phyloP scores from a whole-genome alignment of 2,329 filamentous ascomycete species.

The Diplodia sapinea region DNA sequence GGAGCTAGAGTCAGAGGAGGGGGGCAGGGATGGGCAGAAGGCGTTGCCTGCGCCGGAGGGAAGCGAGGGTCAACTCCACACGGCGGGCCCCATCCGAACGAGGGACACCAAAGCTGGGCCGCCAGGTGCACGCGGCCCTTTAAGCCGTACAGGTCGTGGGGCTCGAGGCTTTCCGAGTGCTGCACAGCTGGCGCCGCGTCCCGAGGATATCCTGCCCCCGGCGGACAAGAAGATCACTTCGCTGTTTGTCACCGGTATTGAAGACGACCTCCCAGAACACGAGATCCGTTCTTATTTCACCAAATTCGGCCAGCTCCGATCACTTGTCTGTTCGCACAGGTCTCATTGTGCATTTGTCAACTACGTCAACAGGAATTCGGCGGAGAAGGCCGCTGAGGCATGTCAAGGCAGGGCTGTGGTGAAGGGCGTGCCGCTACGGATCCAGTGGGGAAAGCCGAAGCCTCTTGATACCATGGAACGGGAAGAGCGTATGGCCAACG shows the following conservation, averaged over 20 bases:
- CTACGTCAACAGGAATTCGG: slow-evolving; percentile 81
- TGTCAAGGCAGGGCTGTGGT: slow-evolving; percentile 90
- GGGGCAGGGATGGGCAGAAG: slow-evolving; percentile 49
- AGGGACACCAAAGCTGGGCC: slow-evolving; percentile 56
- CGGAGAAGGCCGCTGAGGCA: slow-evolving; percentile 82
- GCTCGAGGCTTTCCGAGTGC: slow-evolving; percentile 67
- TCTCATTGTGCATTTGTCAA: slow-evolving; percentile 98
- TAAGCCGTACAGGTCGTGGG: slow-evolving; percentile 54
- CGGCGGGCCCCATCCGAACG: slow-evolving; percentile 78
- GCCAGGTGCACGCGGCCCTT: slow-evolving; percentile 46
- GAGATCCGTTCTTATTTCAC: slow-evolving; percentile 91
- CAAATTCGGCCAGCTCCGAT: slow-evolving; percentile 86
- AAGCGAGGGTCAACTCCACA: slow-evolving; percentile 37
- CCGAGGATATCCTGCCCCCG: slow-evolving; percentile 85
- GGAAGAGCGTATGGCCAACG: slow-evolving; percentile 80
- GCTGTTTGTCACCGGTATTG: slow-evolving; percentile 91
- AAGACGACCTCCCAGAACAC: slow-evolving; percentile 93
- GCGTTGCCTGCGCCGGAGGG: slow-evolving; percentile 49
- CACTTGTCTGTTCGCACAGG: slow-evolving; percentile 93
- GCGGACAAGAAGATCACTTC: slow-evolving; percentile 86
- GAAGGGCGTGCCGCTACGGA: slow-evolving; percentile 84
- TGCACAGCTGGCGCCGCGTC: slow-evolving; percentile 77
- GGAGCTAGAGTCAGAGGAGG: slow-evolving; percentile 61
- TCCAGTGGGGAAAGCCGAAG: slow-evolving; percentile 93
- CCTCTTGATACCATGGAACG: slow-evolving; percentile 89